A percentile compares a stretch with the other conserved stretches of the same genome.
phyloP scores from a whole-genome alignment of 2,329 filamentous ascomycete genomes.

The Tolypocladium tropicale region DNA sequence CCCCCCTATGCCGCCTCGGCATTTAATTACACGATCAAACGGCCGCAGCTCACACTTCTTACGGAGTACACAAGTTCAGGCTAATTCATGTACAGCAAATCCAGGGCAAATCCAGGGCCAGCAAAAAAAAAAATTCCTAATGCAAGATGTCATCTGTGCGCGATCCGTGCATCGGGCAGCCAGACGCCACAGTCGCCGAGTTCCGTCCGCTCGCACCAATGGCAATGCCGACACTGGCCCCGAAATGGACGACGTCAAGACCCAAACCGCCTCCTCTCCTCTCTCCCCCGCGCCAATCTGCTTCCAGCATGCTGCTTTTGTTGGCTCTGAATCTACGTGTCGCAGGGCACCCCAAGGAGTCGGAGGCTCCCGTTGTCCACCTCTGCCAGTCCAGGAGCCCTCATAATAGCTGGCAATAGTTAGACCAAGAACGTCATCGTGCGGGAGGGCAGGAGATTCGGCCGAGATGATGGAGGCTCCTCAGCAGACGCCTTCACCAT shows the following conservation, averaged over 20 bases:
- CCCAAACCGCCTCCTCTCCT: background rate
- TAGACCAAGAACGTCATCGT: too few species aligned
- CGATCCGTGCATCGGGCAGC: background rate
- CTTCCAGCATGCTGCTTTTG: background rate
- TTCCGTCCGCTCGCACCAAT: background rate
- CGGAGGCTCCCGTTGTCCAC: background rate
- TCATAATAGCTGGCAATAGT: background rate
- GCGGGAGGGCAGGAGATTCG: background rate
- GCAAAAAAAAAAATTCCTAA: too few species aligned
- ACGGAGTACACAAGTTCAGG: background rate
- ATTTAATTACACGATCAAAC: too few species aligned
- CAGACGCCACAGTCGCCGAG: background rate
- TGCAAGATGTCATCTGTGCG: background rate
- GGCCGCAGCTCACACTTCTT: too few species aligned
- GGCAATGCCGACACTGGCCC: background rate
- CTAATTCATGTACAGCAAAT: background rate
- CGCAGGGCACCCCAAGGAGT: background rate
- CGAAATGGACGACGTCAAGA: background rate
- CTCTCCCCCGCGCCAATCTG: too few species aligned
- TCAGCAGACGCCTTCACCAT: background rate
- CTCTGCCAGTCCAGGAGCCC: background rate
- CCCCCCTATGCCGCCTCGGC: too few species aligned
- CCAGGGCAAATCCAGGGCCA: background rate
- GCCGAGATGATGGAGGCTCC: background rate
- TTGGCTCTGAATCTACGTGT: background rate